Base-by-base conservation (phyloP, 192 early-diverging fungal genomes). In the Rhizoclosmatium globosum region DNA sequence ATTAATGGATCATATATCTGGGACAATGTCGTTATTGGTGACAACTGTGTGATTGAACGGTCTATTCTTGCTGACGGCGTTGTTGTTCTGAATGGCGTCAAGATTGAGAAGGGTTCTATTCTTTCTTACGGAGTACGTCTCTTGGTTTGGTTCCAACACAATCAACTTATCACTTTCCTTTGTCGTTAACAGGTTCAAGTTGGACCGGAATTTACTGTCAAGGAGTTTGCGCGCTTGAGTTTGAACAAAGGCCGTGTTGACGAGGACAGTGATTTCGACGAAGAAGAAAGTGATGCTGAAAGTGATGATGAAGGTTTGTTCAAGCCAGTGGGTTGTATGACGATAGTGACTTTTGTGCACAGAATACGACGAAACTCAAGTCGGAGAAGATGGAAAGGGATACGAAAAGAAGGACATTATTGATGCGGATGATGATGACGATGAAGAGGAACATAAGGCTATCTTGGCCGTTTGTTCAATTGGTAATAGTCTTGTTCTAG, bases 1-100 rank as follows among this genome's bases (percentile, higher is more conserved):
- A 92, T 99, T 58, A 86, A 94, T 43, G 92, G 91, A 42, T 92
- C 94, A 3, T 97, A 95, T 68, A 84, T 99, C 68, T 97, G 95
- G 93, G 93, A 95, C 79, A 86, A 88, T 66, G 87, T 89, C 13
- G 83, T 78, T 21, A 91, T 98, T 57, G 92, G 83, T 43, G 85
- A 92, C 74, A 89, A 92, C 74, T 92, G 91, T 66, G 78, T 78
- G 7, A 85, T 99, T 23, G 82, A 86, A 42, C 74, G 87, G 21
- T 89, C 92, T 13, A 96, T 99, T 62, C 66, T 99, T 45, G 97
- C 92, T 2, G 84, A 92, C 68, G 81, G 89, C 60, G 95, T 91
- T 0, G 78, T 82, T 4, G 72, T 99, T 17, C 79, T 90, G 67
- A 86, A 93, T 50, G 88, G 90, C 31, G 92, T 91, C 23, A 84